Percentiles rank a stretch among this genome's conserved stretches.
These are phyloP conservation scores for Phlebiopsis flavidoalba DNA, from an alignment of 768 basidiomycete species.

Conservation along the genomic window DNA sequence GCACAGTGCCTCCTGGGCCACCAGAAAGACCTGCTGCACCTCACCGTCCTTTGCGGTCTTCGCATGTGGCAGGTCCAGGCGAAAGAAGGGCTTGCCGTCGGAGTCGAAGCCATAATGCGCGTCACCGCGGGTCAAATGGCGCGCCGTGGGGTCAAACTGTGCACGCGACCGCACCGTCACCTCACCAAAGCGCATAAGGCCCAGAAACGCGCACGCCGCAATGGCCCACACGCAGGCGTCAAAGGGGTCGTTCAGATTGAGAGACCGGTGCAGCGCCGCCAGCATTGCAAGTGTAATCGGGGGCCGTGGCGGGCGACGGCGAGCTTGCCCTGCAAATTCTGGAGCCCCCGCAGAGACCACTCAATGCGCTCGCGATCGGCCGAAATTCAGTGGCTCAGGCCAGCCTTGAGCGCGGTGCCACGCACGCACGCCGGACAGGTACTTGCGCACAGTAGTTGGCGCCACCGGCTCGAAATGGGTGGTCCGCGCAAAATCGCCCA, in stretches of 20 bases:
- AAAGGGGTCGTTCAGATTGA: conserved; percentile 27
- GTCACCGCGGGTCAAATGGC: not conserved
- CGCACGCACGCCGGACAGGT: conserved; percentile 30
- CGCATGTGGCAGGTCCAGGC: conserved; percentile 28
- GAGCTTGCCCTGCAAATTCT: conserved; percentile 15
- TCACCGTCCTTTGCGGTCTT: conserved; percentile 33
- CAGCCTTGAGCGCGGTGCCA: conserved; percentile 37
- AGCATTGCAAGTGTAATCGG: conserved; percentile 32
- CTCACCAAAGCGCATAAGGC: conserved; percentile 35
- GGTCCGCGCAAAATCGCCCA: not conserved
- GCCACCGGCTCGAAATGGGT: conserved; percentile 29
- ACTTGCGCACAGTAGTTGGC: conserved; percentile 22
- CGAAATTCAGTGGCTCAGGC: conserved; percentile 29
- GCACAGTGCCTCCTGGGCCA: conserved; percentile 21
- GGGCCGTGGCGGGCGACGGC: conserved; percentile 22
- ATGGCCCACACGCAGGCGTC: conserved; percentile 38
- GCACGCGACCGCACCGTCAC: conserved; percentile 20
- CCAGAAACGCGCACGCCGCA: conserved; percentile 33
- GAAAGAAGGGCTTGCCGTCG: conserved; percentile 23
- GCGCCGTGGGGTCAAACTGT: not conserved
- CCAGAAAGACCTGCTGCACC: conserved; percentile 26
- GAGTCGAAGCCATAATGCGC: not conserved
- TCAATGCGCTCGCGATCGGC: not conserved
- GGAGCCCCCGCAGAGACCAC: conserved; percentile 21
- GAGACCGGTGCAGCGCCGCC: conserved; percentile 11